A percentile compares a stretch with the other conserved stretches of the same genome.
Conservation (phyloP, 805 yeast genomes). For the Kazachstania taianensis region DNA sequence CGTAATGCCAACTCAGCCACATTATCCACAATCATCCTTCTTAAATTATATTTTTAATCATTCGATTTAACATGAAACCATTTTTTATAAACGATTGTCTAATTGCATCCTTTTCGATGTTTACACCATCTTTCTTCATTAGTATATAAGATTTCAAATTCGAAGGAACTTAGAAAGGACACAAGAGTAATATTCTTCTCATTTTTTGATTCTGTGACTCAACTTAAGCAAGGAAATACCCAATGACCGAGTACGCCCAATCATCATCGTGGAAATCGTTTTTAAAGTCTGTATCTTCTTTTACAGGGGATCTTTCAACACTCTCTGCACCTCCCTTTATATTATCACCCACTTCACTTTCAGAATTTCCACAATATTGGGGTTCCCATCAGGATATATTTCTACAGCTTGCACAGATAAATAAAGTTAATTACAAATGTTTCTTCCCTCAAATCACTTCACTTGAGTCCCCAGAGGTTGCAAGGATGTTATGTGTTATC, state of each 20-base stretch:
- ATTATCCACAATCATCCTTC: no score
- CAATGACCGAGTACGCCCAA: conserved; percentile 27
- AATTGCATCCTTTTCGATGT: no score
- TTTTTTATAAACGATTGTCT: no score
- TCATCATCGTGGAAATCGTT: conserved; percentile 82
- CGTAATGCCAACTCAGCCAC: no score
- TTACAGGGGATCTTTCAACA: conserved; percentile 87
- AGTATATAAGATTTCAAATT: no score
- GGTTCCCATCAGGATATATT: conserved; percentile 83
- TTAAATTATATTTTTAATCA: no score
- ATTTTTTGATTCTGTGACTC: no score
- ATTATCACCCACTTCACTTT: conserved; percentile 76
- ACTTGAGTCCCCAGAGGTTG: conserved; percentile 36
- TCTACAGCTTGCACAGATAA: conserved; percentile 51
- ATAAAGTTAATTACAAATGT: conserved; percentile 13
- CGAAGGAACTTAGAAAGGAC: no score
- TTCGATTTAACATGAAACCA: no score
- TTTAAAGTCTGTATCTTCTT: conserved; percentile 80
- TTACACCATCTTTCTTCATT: no score
- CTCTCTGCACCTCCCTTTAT: conserved; percentile 97
- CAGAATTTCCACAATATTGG: conserved; percentile 94
- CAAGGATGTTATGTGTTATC: conserved; percentile 66
- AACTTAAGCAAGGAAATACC: no score
- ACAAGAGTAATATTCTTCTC: no score
- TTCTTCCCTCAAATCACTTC: conserved; percentile 23